Evolutionary conservation across 495 filamentous ascomycete species (phyloP).

Genomic region (Hypoxylon intermedium): DNA sequence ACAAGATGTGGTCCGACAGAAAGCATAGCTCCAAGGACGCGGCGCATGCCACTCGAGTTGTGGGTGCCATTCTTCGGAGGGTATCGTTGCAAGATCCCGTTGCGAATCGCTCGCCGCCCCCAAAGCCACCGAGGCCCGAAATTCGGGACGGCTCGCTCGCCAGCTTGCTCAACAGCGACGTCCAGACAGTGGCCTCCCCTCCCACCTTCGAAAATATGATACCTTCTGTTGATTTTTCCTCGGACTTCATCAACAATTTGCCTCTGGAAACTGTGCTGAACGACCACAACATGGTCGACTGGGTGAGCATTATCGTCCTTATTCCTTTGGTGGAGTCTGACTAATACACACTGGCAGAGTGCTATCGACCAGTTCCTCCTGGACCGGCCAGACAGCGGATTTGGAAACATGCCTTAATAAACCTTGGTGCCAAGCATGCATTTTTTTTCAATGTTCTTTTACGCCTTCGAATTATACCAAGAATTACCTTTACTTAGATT

Average conservation of each 20-base stretch:
- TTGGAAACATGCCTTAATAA: constrained; percentile 21
- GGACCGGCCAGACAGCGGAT: constrained; percentile 33
- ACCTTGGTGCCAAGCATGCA: background rate
- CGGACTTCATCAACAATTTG: constrained; percentile 31
- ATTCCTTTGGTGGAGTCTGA: background rate
- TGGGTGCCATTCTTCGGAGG: constrained; percentile 49
- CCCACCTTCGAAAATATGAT: constrained; percentile 22
- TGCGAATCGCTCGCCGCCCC: constrained; percentile 28
- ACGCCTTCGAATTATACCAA: constrained; percentile 6
- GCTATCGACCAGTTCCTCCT: constrained; percentile 47
- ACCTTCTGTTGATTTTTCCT: constrained; percentile 30
- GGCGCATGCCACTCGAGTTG: constrained; percentile 47
- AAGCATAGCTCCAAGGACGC: constrained; percentile 43
- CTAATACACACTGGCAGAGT: constrained; percentile 40
- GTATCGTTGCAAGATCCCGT: constrained; percentile 38
- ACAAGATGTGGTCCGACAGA: constrained; percentile 47
- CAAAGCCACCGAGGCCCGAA: constrained; percentile 35
- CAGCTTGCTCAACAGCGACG: constrained; percentile 41
- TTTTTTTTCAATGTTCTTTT: background rate
- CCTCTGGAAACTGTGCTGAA: constrained; percentile 43
- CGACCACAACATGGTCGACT: constrained; percentile 45
- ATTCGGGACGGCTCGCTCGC: constrained; percentile 35
- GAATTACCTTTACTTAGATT: constrained; percentile 7
- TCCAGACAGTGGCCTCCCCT: constrained; percentile 19
- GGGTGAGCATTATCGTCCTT: constrained; percentile 42